Evolutionary conservation across 352 stramenopile genomes (phyloP).

Genomic region (Phytopythium oedochilum): DNA sequence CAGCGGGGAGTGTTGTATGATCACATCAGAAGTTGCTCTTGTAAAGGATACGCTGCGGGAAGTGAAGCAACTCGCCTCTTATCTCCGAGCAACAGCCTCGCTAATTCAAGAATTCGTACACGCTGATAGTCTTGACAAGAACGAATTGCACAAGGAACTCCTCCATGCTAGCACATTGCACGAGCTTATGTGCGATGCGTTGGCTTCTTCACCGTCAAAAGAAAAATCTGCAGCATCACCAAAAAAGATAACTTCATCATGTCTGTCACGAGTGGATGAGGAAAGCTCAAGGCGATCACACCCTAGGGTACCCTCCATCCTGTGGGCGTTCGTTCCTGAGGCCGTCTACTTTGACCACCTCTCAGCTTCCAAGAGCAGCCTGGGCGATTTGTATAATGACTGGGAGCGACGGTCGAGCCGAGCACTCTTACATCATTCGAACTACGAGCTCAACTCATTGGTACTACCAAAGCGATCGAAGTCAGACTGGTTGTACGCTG

Average conservation of each 20-base stretch:
- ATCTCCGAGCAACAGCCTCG: background rate
- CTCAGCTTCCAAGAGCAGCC: background rate
- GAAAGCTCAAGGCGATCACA: background rate
- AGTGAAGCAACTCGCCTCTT: background rate
- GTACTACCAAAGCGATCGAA: background rate
- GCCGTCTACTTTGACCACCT: background rate
- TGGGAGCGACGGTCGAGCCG: background rate
- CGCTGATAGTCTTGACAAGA: background rate
- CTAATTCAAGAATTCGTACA: background rate
- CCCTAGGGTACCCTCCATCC: background rate
- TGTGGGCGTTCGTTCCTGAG: slow-evolving; percentile 3
- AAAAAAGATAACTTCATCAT: background rate
- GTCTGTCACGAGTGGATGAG: background rate
- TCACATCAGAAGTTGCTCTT: slow-evolving; percentile 12
- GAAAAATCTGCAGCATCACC: background rate
- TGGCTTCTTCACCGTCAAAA: background rate
- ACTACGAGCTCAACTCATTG: background rate
- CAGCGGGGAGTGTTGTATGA: background rate
- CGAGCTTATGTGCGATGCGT: background rate
- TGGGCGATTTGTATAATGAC: background rate
- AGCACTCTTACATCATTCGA: background rate
- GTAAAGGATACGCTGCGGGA: slow-evolving; percentile 11
- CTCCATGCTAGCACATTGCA: background rate
- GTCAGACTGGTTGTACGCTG: slow-evolving; percentile 40
- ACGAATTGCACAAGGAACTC: background rate